These are phyloP conservation scores for Posidonia oceanica DNA, from an alignment of 116 monocot genomes.

Conservation along the genomic window DNA sequence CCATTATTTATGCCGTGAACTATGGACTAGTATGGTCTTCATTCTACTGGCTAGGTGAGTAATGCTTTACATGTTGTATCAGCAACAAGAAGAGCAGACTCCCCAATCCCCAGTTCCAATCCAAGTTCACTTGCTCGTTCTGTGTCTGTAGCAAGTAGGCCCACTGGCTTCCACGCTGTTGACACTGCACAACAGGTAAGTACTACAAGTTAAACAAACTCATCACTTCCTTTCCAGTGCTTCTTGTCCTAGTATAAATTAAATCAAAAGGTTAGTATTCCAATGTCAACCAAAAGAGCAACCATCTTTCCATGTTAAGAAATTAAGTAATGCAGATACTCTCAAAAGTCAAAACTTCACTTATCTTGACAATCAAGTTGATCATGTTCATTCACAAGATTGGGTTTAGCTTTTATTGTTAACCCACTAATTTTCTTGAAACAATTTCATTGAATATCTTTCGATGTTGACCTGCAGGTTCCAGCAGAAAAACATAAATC, in stretches of 20 bases:
- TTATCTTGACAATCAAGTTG: no score
- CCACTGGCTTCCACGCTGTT: constrained; percentile 28
- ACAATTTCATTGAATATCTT: not conserved
- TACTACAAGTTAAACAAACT: no score
- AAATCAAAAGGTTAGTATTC: no score
- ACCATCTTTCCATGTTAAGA: no score
- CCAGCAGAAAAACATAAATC: constrained; percentile 3
- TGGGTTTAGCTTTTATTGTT: no score
- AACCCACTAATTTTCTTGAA: no score
- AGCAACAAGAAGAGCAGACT: constrained; percentile 16
- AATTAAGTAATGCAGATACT: no score
- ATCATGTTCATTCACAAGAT: no score
- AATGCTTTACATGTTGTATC: not conserved
- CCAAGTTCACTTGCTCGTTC: constrained; percentile 30
- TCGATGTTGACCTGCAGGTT: not conserved
- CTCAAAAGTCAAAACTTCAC: no score
- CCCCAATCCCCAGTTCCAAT: constrained; percentile 19
- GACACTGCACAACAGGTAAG: constrained; percentile 35
- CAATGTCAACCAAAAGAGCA: no score
- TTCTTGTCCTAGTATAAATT: no score
- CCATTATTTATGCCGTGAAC: not conserved
- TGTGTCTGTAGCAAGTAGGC: constrained; percentile 38
- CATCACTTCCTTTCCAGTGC: no score
- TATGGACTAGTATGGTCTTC: not conserved
- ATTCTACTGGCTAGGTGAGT: not conserved